Evolutionary conservation across 306 rosid genomes (phyloP), one percentile per base, ranked within the genome.

Genomic region (Mimosa bimucronata): DNA sequence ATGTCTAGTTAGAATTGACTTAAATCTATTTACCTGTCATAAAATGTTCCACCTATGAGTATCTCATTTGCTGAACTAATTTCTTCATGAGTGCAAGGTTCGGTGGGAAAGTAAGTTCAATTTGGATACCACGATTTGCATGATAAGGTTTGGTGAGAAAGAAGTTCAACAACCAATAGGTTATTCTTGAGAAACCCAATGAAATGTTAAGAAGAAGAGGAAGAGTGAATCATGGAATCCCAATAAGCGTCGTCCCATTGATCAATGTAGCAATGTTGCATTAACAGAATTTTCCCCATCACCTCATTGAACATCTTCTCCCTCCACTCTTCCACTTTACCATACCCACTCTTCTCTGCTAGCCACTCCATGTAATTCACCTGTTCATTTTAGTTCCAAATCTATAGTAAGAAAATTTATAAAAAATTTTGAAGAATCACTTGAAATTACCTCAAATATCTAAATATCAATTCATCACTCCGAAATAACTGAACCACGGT

Each of bases 221-320:
- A 13, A 40, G 41, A 62, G 46, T 65, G 71, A 44, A n/a, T 48
- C 19, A 71, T 48, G 57, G 78, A 37, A 28, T 82, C 79, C 82
- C 85, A 82, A 65, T 40, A 72, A 41, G 75, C 82, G 40, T 65
- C 85, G 26, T 77, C 71, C 82, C 82, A 77, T 4, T 52, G 70
- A 18, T 82, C 82, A 29, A 60, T 82, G 71, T 42, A 65, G 14
- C 29, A 50, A 19, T 31, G 46, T 0, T 76, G 73, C 23, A 50
- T 28, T 52, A 9, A 75, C 31, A 19, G 14, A 8, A 46, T 3
- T 42, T 64, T 71, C 65, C 40, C 62, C 3, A 50, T 40, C 1
- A 45, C 70, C 79, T 82, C 85, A 64, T 4, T 10, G 25, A 48
- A 7, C 57, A 77, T 15, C 8, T 25, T 42, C 19, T 72, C 82